Percentiles rank a stretch among this genome's conserved stretches.
These are phyloP conservation scores for Cnidoscolus chayamansa DNA, from an alignment of 441 rosid species.

Conservation along the genomic window DNA sequence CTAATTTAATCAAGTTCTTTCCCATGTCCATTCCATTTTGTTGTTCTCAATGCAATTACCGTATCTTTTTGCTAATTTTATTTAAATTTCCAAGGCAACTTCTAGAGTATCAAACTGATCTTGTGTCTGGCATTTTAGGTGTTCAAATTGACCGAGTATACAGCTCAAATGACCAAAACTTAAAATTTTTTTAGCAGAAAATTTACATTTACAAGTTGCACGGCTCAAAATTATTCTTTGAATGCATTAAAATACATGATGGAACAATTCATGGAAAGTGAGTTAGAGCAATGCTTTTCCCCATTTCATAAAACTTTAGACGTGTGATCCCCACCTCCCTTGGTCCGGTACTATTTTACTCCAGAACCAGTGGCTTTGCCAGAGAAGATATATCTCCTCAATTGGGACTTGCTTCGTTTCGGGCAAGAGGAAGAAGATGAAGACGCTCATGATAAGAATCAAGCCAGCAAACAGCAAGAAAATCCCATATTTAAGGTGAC, in stretches of 20 bases:
- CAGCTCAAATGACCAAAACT: not conserved
- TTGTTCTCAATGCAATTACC: not conserved
- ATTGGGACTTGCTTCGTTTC: conserved; percentile 88
- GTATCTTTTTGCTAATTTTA: not conserved
- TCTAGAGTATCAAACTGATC: not conserved
- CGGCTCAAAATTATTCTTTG: not conserved
- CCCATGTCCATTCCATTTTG: not conserved
- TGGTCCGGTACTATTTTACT: conserved; percentile 41
- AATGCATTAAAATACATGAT: not conserved
- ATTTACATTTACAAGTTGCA: conserved; percentile 1
- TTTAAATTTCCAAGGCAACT: not conserved
- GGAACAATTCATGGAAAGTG: not conserved
- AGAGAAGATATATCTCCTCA: conserved; percentile 74
- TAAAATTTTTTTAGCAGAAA: conserved; percentile 1
- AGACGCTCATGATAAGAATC: conserved; percentile 59
- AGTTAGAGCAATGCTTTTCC: not conserved
- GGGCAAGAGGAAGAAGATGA: conserved; percentile 69
- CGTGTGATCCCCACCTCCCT: not conserved
- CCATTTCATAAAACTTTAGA: conserved; percentile 1
- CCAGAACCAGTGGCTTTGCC: conserved; percentile 81
- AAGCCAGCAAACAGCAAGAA: conserved; percentile 68
- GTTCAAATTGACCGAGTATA: not conserved
- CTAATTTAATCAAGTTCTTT: conserved; percentile 2
- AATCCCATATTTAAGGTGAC: conserved; percentile 70
- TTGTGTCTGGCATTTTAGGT: not conserved